A percentile compares a stretch with the other conserved stretches of the same genome.
Evolutionary conservation across 257 asterid genomes (phyloP).

Genomic region (Solanum rostratum): DNA sequence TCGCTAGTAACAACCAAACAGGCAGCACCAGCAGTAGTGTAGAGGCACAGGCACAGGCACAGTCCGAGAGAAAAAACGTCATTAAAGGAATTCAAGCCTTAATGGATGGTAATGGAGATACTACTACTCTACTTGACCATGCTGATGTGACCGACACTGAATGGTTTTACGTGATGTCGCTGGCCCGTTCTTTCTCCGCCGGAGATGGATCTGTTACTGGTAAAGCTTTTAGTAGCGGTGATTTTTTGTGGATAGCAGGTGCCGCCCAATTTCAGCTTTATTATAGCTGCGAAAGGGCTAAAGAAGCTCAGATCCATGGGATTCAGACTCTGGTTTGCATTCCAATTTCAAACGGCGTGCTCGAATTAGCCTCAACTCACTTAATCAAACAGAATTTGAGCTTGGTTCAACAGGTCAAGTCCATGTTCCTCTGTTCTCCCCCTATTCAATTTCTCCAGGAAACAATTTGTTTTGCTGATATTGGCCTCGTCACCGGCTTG

Average conservation of each 20-base stretch:
- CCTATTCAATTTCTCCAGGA: background rate
- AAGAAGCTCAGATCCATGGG: conserved; percentile 65
- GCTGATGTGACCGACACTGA: conserved; percentile 54
- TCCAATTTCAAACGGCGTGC: conserved; percentile 46
- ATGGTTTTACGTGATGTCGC: conserved; percentile 84
- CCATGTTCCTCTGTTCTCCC: conserved; percentile 20
- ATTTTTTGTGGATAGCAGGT: conserved; percentile 56
- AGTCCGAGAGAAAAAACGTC: conserved; percentile 42
- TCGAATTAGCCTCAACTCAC: conserved; percentile 56
- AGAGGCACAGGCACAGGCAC: conserved; percentile 1
- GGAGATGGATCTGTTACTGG: conserved; percentile 42
- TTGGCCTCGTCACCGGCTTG: background rate
- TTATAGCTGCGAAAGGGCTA: conserved; percentile 54
- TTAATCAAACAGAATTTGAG: conserved; percentile 40
- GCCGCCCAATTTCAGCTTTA: conserved; percentile 40
- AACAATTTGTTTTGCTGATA: conserved; percentile 11
- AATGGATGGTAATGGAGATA: conserved; percentile 16
- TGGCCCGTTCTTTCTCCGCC: conserved; percentile 41
- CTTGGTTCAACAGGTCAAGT: conserved; percentile 36
- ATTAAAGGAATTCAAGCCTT: conserved; percentile 57
- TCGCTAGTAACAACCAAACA: background rate
- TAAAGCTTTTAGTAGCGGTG: conserved; percentile 46
- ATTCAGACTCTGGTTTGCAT: conserved; percentile 58
- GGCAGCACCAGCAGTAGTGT: background rate
- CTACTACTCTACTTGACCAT: background rate